A percentile compares a stretch with the other conserved stretches of the same genome.
Evolutionary conservation across 768 basidiomycete species (phyloP).

Genomic region (Coprinopsis sp.): DNA sequence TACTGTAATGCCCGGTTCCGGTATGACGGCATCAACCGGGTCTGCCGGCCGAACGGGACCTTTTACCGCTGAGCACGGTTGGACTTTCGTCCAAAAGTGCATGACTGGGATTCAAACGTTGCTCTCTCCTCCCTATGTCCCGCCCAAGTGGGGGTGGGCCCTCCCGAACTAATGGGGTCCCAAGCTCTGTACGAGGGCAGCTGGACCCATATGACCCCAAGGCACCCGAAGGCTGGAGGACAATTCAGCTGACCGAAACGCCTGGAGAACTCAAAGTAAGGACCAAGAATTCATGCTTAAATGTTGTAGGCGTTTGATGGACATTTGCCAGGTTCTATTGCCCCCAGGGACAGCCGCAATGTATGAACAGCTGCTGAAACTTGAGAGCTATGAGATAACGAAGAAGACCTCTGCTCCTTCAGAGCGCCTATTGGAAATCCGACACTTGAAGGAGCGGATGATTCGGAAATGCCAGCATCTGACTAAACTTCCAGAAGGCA

Average conservation of each 20-base stretch:
- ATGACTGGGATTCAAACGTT: neutral
- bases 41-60: neutral
- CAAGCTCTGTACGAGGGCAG: constrained; percentile 70
- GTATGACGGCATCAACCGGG: neutral
- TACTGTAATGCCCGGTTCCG: too few relatives aligned
- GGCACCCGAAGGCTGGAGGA: constrained; percentile 59
- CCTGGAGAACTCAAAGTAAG: constrained; percentile 68
- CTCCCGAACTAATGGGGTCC: constrained; percentile 50
- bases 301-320: neutral
- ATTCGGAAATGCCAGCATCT: constrained; percentile 72
- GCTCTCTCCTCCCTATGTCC: constrained; percentile 21
- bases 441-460: constrained; percentile 78
- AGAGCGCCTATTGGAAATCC: constrained; percentile 69
- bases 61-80: neutral
- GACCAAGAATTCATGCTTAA: neutral
- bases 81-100: neutral
- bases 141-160: constrained; percentile 9
- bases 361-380: constrained; percentile 61
- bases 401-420: constrained; percentile 54
- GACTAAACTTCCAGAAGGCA: constrained; percentile 36
- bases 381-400: constrained; percentile 56
- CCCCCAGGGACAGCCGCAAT: constrained; percentile 63
- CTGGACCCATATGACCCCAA: constrained; percentile 62
- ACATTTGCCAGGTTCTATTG: constrained; percentile 50
- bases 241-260: constrained; percentile 73